Percentiles rank a stretch among this genome's conserved stretches.
These are phyloP conservation scores for Mucor ambiguus DNA, from an alignment of 371 early-diverging fungal species.

Conservation along the genomic window DNA sequence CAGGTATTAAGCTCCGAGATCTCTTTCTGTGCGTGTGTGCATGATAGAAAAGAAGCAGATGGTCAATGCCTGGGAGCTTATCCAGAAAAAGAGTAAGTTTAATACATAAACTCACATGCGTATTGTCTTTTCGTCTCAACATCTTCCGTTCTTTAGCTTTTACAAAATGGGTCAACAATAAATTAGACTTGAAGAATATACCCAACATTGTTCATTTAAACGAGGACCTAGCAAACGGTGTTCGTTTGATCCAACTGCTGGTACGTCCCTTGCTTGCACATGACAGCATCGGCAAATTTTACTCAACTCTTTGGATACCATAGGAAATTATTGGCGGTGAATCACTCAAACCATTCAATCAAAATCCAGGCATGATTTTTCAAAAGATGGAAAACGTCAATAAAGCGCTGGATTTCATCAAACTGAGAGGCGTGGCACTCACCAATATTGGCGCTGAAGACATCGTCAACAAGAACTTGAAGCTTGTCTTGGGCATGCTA, in stretches of 20 bases:
- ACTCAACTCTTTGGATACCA: neutral
- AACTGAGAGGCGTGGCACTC: constrained; percentile 79
- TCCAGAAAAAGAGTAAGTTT: constrained; percentile 85
- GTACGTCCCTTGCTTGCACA: constrained; percentile 41
- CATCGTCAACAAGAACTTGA: constrained; percentile 94
- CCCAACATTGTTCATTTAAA: constrained; percentile 68
- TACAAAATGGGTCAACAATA: constrained; percentile 93
- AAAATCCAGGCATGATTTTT: constrained; percentile 87
- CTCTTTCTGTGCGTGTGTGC: neutral
- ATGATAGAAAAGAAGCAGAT: constrained; percentile 42
- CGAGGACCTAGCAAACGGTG: constrained; percentile 83
- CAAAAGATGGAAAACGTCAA: constrained; percentile 97
- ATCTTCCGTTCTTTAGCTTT: constrained; percentile 54
- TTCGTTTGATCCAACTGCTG: constrained; percentile 81
- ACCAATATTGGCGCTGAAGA: constrained; percentile 98
- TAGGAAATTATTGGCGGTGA: constrained; percentile 87
- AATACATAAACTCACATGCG: neutral
- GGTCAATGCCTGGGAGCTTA: constrained; percentile 83
- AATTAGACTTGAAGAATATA: constrained; percentile 68
- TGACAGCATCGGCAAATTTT: neutral
- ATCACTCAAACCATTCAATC: constrained; percentile 79
- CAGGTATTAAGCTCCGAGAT: constrained; percentile 19
- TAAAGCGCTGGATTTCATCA: constrained; percentile 91
- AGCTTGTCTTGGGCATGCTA: constrained; percentile 96
- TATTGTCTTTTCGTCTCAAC: neutral